Evolutionary conservation across 495 filamentous ascomycete species (phyloP), one percentile per base, ranked within the genome.

Genomic region (Letharia lupina): DNA sequence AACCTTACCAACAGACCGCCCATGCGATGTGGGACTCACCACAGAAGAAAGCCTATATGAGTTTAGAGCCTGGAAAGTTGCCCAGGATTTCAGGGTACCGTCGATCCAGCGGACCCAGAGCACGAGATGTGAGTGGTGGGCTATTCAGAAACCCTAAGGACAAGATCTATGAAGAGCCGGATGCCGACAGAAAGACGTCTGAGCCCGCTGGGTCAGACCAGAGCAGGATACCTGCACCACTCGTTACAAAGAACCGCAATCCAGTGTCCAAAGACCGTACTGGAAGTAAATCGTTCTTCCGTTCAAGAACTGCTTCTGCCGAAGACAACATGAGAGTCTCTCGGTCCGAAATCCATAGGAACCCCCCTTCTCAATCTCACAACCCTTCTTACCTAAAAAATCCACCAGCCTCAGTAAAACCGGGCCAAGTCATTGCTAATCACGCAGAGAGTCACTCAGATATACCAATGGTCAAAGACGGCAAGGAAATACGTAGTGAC

Each of bases 141-240:
- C 75, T 82, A 6, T 83, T 83, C 66, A 73, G 75, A 35, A 83
- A 84, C 57, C 81, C 89, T 6, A 84, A 88, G 41, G 91, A 95
- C 67, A 86, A 93, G 68, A 96, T 96, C 61, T 96, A 90, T 78
- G 91, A 96, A 75, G 92, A 96, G 68, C 87, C 89, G 4, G 82
- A 87, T 62, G 77, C 42, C 37, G 39, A 52, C 42, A 61, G 62
- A 45, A 37, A 28, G 18, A 31, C 57, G 7, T 6, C 39, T 42
- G 68, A 66, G 35, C 67, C 73, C 48, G 68, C 62, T 23, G 72
- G 70, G 37, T 68, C 75, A 70, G 66, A 77, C 71, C 61, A 78
- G 56, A 67, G 71, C 56, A 77, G 78, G 60, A 76, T 78, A 41
- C 82, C 81, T 13, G 84, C 84, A 41, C 83, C 87, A 20, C 71